A percentile compares a stretch with the other conserved stretches of the same genome.
Conservation (phyloP, 495 filamentous ascomycete genomes). For the Penicillium daleae region DNA sequence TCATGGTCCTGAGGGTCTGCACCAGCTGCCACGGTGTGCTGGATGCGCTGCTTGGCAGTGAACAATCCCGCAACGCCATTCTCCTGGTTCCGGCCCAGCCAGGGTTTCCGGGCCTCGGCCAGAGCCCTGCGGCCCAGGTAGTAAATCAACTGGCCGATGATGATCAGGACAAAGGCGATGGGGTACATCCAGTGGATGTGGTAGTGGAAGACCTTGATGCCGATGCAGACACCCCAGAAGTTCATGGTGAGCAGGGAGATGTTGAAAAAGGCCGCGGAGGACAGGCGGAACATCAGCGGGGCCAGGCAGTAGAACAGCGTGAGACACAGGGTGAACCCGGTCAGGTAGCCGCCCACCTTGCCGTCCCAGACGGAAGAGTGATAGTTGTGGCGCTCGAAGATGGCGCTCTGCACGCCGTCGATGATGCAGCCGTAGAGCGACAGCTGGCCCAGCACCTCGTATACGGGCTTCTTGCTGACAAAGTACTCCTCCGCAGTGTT, state of each 20-base stretch:
- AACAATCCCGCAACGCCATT: slow-evolving; percentile 79
- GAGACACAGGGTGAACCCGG: slow-evolving; percentile 84
- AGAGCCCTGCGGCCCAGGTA: slow-evolving; percentile 73
- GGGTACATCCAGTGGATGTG: slow-evolving; percentile 89
- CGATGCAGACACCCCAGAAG: slow-evolving; percentile 96
- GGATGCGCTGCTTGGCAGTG: slow-evolving; percentile 81
- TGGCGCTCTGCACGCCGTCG: slow-evolving; percentile 85
- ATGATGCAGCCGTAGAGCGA: slow-evolving; percentile 88
- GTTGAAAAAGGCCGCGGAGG: slow-evolving; percentile 93
- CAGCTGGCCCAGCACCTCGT: slow-evolving; percentile 92
- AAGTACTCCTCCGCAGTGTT: slow-evolving; percentile 95
- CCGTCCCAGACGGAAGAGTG: slow-evolving; percentile 64
- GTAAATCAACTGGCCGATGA: slow-evolving; percentile 80
- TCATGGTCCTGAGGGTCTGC: slow-evolving; percentile 12
- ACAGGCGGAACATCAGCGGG: slow-evolving; percentile 85
- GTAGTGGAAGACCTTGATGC: slow-evolving; percentile 80
- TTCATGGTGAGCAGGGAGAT: slow-evolving; percentile 92
- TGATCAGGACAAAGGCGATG: slow-evolving; percentile 90
- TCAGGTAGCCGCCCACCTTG: slow-evolving; percentile 75
- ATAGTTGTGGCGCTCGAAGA: slow-evolving; percentile 84
- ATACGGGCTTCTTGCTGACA: slow-evolving; percentile 81
- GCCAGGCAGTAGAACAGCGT: slow-evolving; percentile 84
- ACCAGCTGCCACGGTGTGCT: slow-evolving; percentile 33
- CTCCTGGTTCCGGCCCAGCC: slow-evolving; percentile 86
- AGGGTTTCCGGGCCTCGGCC: slow-evolving; percentile 93